Conservation (phyloP, 116 monocot genomes). For the Zostera marina region DNA sequence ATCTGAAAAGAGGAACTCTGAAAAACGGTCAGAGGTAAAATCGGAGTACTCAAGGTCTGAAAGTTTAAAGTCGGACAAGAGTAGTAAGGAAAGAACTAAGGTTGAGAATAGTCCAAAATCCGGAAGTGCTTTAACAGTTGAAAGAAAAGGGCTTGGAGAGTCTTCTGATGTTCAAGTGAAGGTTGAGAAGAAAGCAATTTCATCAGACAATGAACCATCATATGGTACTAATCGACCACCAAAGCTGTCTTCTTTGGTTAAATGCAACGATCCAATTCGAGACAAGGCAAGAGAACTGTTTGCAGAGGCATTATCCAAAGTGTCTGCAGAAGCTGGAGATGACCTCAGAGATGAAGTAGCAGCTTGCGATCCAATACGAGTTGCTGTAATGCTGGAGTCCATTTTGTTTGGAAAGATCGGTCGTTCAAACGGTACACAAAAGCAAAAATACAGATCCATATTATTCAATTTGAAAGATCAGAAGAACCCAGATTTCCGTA, state of each 20-base stretch:
- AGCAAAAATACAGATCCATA: conserved; percentile 52
- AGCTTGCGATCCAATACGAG: conserved; percentile 42
- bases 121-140: conserved; percentile 8
- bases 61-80: conserved; percentile 14
- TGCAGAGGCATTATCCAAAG: conserved; percentile 45
- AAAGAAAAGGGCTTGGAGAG: conserved; percentile 2
- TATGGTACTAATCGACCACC: conserved; percentile 11
- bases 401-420: conserved; percentile 51
- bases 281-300: conserved; percentile 48
- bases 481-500: conserved; percentile 66
- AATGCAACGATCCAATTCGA: conserved; percentile 40
- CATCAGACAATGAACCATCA: not conserved
- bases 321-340: conserved; percentile 28
- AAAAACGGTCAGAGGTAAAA: conserved; percentile 10
- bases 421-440: conserved; percentile 34
- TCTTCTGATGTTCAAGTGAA: conserved; percentile 3
- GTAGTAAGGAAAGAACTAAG: conserved; percentile 1
- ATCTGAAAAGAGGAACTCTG: conserved; percentile 10
- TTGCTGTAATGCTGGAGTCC: conserved; percentile 48
- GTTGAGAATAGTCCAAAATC: conserved; percentile 7
- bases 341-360: conserved; percentile 36
- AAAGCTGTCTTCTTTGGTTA: conserved; percentile 32
- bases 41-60: conserved; percentile 14
- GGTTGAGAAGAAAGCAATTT: conserved; percentile 7
- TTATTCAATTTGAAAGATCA: conserved; percentile 75